Conservation (phyloP, 1,139 yeast species). For the Lodderomyces elongisporus region DNA sequence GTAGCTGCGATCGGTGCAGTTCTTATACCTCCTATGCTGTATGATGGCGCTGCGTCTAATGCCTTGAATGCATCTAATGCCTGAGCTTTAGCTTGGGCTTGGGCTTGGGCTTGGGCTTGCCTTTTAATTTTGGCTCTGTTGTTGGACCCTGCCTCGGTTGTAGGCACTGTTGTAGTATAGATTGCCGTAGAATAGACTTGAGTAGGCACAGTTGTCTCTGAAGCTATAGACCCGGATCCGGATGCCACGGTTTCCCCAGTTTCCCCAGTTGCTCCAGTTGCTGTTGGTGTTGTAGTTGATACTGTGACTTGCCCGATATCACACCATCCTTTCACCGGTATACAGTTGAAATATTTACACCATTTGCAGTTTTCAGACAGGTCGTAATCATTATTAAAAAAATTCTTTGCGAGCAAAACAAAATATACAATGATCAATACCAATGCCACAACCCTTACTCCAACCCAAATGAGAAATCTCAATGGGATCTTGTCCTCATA, state of each 20-base stretch:
- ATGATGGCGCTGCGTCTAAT: neutral
- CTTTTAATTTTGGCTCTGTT: too few relatives aligned
- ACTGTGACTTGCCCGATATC: conserved; percentile 49
- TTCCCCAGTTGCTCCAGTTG: conserved; percentile 6
- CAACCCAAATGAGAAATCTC: conserved; percentile 46
- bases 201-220: conserved; percentile 8
- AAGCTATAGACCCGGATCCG: too few relatives aligned
- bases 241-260: too few relatives aligned
- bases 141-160: too few relatives aligned
- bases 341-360: conserved; percentile 71
- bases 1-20: too few relatives aligned
- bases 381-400: conserved; percentile 41
- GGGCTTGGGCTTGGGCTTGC: too few relatives aligned
- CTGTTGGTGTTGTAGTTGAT: conserved; percentile 11
- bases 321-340: conserved; percentile 75
- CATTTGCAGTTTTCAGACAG: conserved; percentile 45
- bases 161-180: conserved; percentile 6
- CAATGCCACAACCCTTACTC: conserved; percentile 43
- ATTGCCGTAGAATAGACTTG: conserved; percentile 8
- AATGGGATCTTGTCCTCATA: conserved; percentile 30
- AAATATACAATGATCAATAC: conserved; percentile 48
- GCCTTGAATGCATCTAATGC: conserved; percentile 3
- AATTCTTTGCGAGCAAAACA: conserved; percentile 45
- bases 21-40: neutral
- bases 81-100: too few relatives aligned